Conservation (phyloP, 257 asterid genomes). For the Echites panduratus region DNA sequence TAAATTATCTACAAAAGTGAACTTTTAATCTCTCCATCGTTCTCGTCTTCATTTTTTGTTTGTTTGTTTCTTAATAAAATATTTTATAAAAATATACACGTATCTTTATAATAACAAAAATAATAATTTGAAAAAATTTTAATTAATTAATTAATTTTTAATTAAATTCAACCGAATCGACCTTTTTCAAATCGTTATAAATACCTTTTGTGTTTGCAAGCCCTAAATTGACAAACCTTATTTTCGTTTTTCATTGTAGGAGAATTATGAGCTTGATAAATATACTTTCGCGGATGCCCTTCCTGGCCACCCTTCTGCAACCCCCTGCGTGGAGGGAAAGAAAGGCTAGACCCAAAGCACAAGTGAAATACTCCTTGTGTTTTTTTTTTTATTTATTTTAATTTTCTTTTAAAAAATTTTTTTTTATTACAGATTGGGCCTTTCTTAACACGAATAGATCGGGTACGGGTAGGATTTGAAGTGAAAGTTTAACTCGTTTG, state of each 20-base stretch:
- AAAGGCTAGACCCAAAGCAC: neutral
- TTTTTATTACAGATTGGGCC: neutral
- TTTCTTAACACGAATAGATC: neutral
- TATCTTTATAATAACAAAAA: too few species aligned
- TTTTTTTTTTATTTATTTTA: too few species aligned
- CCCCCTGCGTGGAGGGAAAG: neutral
- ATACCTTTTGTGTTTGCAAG: too few species aligned
- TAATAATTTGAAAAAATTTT: too few species aligned
- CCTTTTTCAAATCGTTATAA: too few species aligned
- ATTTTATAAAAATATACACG: too few species aligned
- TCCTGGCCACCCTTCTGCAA: neutral
- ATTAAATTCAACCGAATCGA: too few species aligned
- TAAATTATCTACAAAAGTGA: too few species aligned
- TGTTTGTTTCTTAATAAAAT: too few species aligned
- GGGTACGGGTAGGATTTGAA: neutral
- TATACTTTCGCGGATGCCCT: neutral
- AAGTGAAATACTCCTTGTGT: neutral
- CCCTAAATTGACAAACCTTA: neutral
- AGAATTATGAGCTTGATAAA: slow-evolving; percentile 39
- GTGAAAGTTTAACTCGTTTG: slow-evolving; percentile 23
- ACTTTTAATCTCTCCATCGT: too few species aligned
- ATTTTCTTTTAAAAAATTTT: neutral
- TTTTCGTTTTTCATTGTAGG: slow-evolving; percentile 20
- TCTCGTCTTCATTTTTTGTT: too few species aligned
- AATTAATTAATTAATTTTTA: too few species aligned